Conservation (phyloP, 805 yeast species). For the Cyberlindnera nakhonratchasimensis region DNA sequence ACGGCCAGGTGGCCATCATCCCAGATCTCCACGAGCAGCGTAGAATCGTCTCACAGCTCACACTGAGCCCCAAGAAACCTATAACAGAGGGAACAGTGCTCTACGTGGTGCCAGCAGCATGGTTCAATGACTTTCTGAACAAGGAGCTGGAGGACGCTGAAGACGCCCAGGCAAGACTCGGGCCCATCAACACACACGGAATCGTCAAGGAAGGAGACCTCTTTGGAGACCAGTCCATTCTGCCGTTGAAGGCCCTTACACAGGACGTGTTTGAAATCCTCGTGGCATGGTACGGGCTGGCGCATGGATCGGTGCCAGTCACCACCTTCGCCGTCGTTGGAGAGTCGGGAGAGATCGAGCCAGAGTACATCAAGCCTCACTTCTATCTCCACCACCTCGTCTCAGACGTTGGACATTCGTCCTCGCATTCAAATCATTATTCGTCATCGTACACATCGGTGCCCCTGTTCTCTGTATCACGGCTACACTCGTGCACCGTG, state of each 20-base stretch:
- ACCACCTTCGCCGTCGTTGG: constrained; percentile 34
- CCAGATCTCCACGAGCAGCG: constrained; percentile 20
- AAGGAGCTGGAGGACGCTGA: constrained; percentile 8
- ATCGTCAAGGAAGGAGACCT: constrained; percentile 46
- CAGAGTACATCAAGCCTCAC: constrained; percentile 36
- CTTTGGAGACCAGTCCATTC: constrained; percentile 33
- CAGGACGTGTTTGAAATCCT: constrained; percentile 44
- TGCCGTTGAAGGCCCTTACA: constrained; percentile 37
- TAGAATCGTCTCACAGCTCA: constrained; percentile 7
- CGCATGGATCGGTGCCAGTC: constrained; percentile 36
- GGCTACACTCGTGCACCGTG: constrained; percentile 26
- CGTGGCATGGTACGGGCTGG: constrained; percentile 52
- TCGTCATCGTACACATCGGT: constrained; percentile 21
- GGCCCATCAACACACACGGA: constrained; percentile 41
- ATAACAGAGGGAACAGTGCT: constrained; percentile 18
- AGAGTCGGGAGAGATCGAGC: constrained; percentile 27
- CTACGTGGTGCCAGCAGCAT: constrained; percentile 15
- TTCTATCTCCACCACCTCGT: constrained; percentile 35
- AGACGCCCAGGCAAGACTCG: constrained; percentile 13
- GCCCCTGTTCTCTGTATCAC: constrained; percentile 34
- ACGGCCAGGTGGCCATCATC: not conserved
- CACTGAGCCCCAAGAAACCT: not conserved
- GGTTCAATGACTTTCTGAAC: constrained; percentile 16
- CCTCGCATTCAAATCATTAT: constrained; percentile 6
- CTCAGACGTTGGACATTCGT: constrained; percentile 2